Conservation (phyloP, 345 rosid species). For the Hibiscus mutabilis region DNA sequence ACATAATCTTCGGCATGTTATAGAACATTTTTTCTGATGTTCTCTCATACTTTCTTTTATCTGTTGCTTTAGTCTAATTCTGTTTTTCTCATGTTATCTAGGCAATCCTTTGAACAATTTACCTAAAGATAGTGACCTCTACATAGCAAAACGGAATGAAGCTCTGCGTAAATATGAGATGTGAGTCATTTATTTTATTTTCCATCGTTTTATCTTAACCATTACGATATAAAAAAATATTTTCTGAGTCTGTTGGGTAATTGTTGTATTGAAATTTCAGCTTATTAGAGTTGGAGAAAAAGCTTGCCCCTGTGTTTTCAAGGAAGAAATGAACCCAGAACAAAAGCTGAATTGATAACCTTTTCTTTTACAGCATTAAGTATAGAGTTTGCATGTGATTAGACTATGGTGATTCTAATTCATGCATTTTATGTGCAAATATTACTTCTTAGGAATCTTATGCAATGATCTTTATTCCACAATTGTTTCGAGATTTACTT, state of each 20-base stretch:
- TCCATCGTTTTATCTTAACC: background rate
- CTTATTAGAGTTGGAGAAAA: conserved; percentile 77
- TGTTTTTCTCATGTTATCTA: conserved; percentile 17
- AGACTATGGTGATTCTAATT: background rate
- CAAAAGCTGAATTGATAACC: background rate
- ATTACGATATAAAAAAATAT: background rate
- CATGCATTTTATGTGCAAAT: background rate
- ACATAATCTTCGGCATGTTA: background rate
- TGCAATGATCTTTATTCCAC: background rate
- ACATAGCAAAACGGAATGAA: conserved; percentile 60
- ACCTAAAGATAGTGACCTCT: conserved; percentile 86
- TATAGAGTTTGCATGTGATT: conserved; percentile 1
- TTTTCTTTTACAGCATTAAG: background rate
- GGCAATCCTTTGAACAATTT: conserved; percentile 61
- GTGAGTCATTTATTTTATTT: conserved; percentile 37
- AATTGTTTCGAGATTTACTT: background rate
- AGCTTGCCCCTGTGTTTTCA: conserved; percentile 56
- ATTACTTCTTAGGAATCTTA: background rate
- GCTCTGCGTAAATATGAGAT: conserved; percentile 75
- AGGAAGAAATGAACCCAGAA: conserved; percentile 14
- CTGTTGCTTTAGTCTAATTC: background rate
- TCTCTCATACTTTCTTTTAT: background rate
- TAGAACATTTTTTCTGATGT: background rate
- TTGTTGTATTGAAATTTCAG: conserved; percentile 33
- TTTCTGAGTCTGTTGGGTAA: background rate